Evolutionary conservation across 257 asterid species (phyloP), one percentile per base, ranked within the genome.

Genomic region (Solanum paucissectum): DNA sequence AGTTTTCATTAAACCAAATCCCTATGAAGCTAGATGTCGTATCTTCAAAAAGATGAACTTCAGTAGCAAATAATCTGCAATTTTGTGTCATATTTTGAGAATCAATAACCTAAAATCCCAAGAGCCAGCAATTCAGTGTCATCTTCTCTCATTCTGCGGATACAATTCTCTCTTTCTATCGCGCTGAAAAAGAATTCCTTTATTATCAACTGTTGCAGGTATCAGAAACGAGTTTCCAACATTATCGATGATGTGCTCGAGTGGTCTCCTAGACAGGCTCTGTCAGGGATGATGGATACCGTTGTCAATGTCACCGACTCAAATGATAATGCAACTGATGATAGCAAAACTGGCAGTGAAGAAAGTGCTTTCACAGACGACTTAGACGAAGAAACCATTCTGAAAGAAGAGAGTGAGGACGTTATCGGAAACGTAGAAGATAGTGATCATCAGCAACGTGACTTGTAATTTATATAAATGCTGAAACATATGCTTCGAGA

Each of bases 171-270:
- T 10, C 83, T 36, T 36, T 74, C 20, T 36, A 20, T 74, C 21
- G 1, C 9, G 4, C 83, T 77, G 84, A 77, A 25, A 69, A 46
- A 82, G 32, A 77, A 86, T 40, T 32, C 18, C 87, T 85, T 81
- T 46, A 8, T 29, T 46, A 81, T 81, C 18, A 14, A 46, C 44
- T 79, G 20, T 87, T 89, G 90, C 94, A 97, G 99, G 95, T 96
- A 97, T 91, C 99, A 97, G 83, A 94, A 90, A 93, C 93, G 98
- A 92, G 98, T 97, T 71, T 97, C 94, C 86, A 97, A 97, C 93
- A 97, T 97, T 86, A 97, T 97, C 18, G 99, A 97, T 23, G 99
- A 97, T 83, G 99, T 97, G 91, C 94, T 96, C 11, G 99, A 97
- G 91, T 97, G 99, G 99, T 94, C 97, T 18, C 99, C 99, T 0